Evolutionary conservation across 176 grass and related monocot genomes (phyloP), one percentile per base, ranked within the genome.

Genomic region (Poa annua): DNA sequence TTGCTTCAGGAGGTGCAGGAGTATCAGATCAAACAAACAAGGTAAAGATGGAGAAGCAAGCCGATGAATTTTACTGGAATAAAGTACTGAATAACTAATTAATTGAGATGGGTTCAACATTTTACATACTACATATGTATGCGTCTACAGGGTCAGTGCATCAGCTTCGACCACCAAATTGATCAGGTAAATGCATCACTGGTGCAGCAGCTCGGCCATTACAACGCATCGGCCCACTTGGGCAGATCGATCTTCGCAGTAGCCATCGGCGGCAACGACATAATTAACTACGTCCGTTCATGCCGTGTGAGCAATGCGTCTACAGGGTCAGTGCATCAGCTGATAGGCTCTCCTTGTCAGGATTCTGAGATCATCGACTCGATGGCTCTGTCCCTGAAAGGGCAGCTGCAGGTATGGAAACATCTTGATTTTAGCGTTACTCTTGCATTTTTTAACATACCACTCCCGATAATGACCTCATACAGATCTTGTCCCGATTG

Each of bases 1-100:
- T 97, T 35, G 91, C 94, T 76, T 97, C 94, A 1, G 94, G 91
- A 12, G 94, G 91, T 22, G 86, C 88, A 14, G 91, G 94, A 44
- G 53, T 91, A 22, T 55, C 66, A n/a, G n/a, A 77, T 24, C 71
- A 85, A 13, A 97, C 91, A 60, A 91, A 93, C 77, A 69, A 44
- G 24, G 94, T 89, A 59, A 57, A 48, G 29, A 32, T 19, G 21
- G 21, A 45, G 21, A 5, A 26, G 26, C 12, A 47, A 19, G 1
- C 53, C 16, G 24, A 15, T 25, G 11, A 3, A 0, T 41, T 41
- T 39, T 10, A 3, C 25, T 54, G 10, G 10, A 75, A 72, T 14
- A 55, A 33, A 39, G 29, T 21, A 55, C 1, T 54, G 8, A 10
- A 24, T 47, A 16, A 62, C 0, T 21, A 61, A 45, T 26, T 26